A percentile compares a stretch with the other conserved stretches of the same genome.
phyloP scores from a whole-genome alignment of 192 early-diverging fungal genomes.

The Gryganskiella cystojenkinii region DNA sequence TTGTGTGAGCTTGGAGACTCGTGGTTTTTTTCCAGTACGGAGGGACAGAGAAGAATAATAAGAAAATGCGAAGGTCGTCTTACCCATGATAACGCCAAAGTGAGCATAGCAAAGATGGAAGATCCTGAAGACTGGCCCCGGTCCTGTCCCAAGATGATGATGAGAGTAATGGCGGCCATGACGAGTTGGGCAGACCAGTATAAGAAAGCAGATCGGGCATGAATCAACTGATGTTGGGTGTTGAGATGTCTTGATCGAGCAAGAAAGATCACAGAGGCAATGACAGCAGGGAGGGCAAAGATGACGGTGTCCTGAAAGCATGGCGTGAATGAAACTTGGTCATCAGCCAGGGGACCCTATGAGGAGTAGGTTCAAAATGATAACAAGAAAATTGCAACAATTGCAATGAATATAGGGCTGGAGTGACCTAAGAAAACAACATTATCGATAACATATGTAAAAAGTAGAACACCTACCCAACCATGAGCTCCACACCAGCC shows the following conservation, averaged over 20 bases:
- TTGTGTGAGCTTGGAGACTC: background rate
- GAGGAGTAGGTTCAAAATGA: background rate
- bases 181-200: conserved; percentile 33
- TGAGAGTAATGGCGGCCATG: background rate
- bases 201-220: background rate
- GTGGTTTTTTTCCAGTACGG: too few species aligned
- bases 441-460: background rate
- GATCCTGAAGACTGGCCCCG: background rate
- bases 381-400: background rate
- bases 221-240: conserved; percentile 8
- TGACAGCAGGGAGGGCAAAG: conserved; percentile 13
- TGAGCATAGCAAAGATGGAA: background rate
- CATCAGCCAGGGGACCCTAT: conserved; percentile 26
- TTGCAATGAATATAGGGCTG: background rate
- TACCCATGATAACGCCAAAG: conserved; percentile 23
- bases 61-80: too few species aligned
- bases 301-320: conserved; percentile 24
- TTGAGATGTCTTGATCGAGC: conserved; percentile 5
- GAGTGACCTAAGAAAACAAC: too few species aligned
- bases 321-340: conserved; percentile 16
- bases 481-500: conserved; percentile 34
- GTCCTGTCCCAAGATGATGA: background rate
- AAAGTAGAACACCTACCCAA: conserved; percentile 12
- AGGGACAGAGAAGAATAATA: too few species aligned
- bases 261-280: conserved; percentile 10